A percentile compares a stretch with the other conserved stretches of the same genome.
Conservation (phyloP, 2,329 filamentous ascomycete genomes). For the Ophiostoma perfectum region DNA sequence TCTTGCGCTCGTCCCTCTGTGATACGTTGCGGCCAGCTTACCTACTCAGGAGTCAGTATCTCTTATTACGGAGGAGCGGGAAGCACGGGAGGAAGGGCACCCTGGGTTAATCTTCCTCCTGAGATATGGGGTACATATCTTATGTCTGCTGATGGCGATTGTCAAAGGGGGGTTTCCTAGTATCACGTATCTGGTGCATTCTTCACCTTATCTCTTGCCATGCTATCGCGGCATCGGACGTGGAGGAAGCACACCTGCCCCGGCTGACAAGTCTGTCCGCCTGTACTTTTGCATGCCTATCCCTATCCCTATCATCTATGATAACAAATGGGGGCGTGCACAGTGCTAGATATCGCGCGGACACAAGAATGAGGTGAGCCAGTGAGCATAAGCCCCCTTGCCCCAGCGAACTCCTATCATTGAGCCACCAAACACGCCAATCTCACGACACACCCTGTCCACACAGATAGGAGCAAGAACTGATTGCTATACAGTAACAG, state of each 20-base stretch:
- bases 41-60: too few species aligned
- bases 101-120: background rate
- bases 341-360: background rate
- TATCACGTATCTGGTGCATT: background rate
- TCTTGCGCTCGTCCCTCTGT: background rate
- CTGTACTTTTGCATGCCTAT: background rate
- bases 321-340: background rate
- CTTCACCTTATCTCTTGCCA: background rate
- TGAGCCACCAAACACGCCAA: background rate
- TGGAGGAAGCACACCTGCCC: background rate
- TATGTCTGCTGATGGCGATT: background rate
- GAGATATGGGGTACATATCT: conserved; percentile 1
- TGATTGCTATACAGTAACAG: background rate
- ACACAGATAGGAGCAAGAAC: background rate
- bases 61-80: too few species aligned
- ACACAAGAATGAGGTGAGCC: too few species aligned
- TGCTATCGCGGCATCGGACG: background rate
- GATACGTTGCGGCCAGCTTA: background rate
- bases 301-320: too few species aligned
- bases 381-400: too few species aligned
- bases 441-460: background rate
- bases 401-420: background rate
- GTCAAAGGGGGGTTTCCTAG: too few species aligned
- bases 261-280: background rate
- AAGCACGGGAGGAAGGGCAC: too few species aligned